phyloP scores from a whole-genome alignment of 495 filamentous ascomycete species.

The Saxophila tyrrhenica region DNA sequence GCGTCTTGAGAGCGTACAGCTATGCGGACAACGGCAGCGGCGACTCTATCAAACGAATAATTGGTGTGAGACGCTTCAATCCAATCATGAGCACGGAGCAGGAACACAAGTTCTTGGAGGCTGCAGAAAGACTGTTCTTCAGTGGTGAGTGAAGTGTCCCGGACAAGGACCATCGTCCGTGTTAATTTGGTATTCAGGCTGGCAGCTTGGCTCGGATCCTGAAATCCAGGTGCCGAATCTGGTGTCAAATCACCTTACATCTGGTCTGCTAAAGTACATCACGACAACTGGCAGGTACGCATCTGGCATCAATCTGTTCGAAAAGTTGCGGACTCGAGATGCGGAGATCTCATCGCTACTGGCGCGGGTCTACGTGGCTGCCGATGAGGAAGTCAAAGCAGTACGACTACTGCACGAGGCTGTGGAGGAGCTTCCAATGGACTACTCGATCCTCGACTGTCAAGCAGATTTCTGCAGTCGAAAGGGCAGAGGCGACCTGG shows the following conservation, averaged over 20 bases:
- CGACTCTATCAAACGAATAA: slow-evolving; percentile 83
- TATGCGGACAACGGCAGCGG: slow-evolving; percentile 93
- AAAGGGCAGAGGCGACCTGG: slow-evolving; percentile 77
- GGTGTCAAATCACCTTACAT: slow-evolving; percentile 89
- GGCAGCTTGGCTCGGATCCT: slow-evolving; percentile 91
- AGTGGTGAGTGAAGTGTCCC: slow-evolving; percentile 50
- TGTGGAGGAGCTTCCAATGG: slow-evolving; percentile 84
- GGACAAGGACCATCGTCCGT: not conserved
- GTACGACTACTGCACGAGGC: slow-evolving; percentile 80
- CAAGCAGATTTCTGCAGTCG: slow-evolving; percentile 86
- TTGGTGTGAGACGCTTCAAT: slow-evolving; percentile 90
- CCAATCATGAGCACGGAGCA: slow-evolving; percentile 94
- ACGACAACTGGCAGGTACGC: slow-evolving; percentile 89
- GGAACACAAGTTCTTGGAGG: slow-evolving; percentile 91
- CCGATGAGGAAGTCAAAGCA: slow-evolving; percentile 91
- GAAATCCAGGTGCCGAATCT: slow-evolving; percentile 95
- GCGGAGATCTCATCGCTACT: slow-evolving; percentile 89
- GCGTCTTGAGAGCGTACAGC: slow-evolving; percentile 81
- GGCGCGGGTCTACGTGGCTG: slow-evolving; percentile 77
- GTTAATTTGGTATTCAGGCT: slow-evolving; percentile 45
- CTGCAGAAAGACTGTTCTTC: slow-evolving; percentile 91
- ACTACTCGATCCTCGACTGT: slow-evolving; percentile 85
- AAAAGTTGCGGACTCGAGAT: slow-evolving; percentile 83
- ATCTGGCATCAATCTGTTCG: slow-evolving; percentile 94
- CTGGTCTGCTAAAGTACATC: slow-evolving; percentile 91